Percentiles rank a stretch among this genome's conserved stretches.
Evolutionary conservation across 2,329 filamentous ascomycete species (phyloP).

Genomic region (Xylaria sp.): DNA sequence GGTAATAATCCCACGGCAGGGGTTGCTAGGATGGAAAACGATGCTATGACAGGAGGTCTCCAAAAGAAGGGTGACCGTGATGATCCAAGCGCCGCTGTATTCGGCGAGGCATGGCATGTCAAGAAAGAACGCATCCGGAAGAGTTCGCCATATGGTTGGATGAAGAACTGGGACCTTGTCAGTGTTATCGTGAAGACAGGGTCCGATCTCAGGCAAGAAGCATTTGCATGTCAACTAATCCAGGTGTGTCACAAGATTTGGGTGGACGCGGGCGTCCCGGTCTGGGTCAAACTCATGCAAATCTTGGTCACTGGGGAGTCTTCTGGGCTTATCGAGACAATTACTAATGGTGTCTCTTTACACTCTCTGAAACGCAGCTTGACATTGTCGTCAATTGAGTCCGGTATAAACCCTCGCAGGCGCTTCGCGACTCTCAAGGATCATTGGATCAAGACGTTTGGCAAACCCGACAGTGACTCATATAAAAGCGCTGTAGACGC

Average conservation of each 20-base stretch:
- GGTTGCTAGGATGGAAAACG: conserved; percentile 87
- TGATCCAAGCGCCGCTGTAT: conserved; percentile 85
- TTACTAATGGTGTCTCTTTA: conserved; percentile 87
- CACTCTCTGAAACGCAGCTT: conserved; percentile 86
- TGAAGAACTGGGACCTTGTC: conserved; percentile 89
- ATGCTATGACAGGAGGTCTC: conserved; percentile 86
- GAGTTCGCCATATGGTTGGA: conserved; percentile 86
- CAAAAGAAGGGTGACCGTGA: conserved; percentile 84
- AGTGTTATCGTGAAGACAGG: conserved; percentile 91
- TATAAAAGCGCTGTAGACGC: conserved; percentile 79
- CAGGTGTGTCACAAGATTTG: conserved; percentile 84
- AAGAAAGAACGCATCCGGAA: conserved; percentile 87
- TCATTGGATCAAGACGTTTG: conserved; percentile 85
- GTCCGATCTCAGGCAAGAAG: conserved; percentile 83
- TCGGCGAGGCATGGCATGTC: conserved; percentile 85
- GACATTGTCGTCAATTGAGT: conserved; percentile 78
- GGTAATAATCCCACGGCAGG: conserved; percentile 76
- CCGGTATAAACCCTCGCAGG: conserved; percentile 77
- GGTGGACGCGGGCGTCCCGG: conserved; percentile 76
- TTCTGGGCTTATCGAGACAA: conserved; percentile 86
- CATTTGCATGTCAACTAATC: conserved; percentile 88
- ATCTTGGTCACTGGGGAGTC: conserved; percentile 88
- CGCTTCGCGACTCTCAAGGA: conserved; percentile 84
- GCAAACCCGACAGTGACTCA: conserved; percentile 73
- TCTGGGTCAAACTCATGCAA: conserved; percentile 92